phyloP scores from a whole-genome alignment of 495 filamentous ascomycete species.

The Aspergillus bridgeri region DNA sequence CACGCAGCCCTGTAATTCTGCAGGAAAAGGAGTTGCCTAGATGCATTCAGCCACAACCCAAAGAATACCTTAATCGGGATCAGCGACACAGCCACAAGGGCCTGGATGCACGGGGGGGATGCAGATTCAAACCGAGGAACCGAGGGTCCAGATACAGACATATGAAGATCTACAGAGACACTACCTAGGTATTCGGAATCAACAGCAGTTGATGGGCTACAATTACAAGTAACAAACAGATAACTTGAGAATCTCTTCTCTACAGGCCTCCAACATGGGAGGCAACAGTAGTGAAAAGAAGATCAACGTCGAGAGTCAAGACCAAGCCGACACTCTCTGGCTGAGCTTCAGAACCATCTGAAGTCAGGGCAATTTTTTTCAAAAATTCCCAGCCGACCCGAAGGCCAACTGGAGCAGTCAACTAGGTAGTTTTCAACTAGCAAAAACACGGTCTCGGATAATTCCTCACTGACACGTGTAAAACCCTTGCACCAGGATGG shows the following conservation, averaged over 20 bases:
- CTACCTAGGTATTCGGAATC: too few relatives aligned
- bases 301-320: conserved; percentile 18
- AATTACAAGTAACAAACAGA: too few relatives aligned
- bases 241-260: conserved; percentile 35
- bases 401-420: conserved; percentile 46
- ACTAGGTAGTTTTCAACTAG: conserved; percentile 59
- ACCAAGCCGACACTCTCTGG: conserved; percentile 17
- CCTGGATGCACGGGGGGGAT: too few relatives aligned
- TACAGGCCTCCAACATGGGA: conserved; percentile 42
- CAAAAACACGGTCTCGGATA: conserved; percentile 58
- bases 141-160: too few relatives aligned
- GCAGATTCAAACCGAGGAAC: too few relatives aligned
- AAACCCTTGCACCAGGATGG: conserved; percentile 54
- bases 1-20: neutral
- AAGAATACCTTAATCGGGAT: conserved; percentile 2
- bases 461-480: conserved; percentile 57
- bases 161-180: too few relatives aligned
- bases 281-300: conserved; percentile 47
- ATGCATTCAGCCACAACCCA: conserved; percentile 16
- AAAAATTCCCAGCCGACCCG: conserved; percentile 51
- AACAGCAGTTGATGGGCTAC: too few relatives aligned
- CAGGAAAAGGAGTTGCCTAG: conserved; percentile 18
- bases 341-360: conserved; percentile 18
- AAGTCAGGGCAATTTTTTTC: conserved; percentile 33
- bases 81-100: conserved; percentile 6